Base-by-base conservation (phyloP, 2,329 filamentous ascomycete genomes). In the Chaetomium sp. region DNA sequence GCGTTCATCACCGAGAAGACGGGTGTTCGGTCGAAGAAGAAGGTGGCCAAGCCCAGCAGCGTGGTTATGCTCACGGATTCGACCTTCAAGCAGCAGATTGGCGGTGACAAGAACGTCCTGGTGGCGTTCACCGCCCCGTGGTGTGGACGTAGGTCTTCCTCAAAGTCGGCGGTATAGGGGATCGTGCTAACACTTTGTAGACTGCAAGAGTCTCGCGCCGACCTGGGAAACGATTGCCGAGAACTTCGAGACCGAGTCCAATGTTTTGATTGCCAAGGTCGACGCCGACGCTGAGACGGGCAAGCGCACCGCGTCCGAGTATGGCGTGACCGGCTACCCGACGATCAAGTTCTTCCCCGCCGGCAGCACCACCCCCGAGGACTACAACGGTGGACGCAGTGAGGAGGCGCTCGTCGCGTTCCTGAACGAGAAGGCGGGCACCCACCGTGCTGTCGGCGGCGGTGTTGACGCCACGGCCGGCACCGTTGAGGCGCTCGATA, bases 311-410 rank as follows among this genome's bases (percentile, higher is more conserved):
- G 89, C 93, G 59, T 79, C 87, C 75, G 87, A 89, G 59, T 89
- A 95, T 75, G 92, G 88, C 67, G 87, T 99, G 71, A 85, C 85
- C 62, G 92, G 90, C 42, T 99, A 96, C 84, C 95, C 95, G 57
- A 99, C 95, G 68, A 97, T 99, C 83, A 97, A 97, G 82, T 99
- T 90, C 86, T 99, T 97, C 86, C 86, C 92, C 71, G 90, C 90
- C 77, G 93, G 93, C 72, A 91, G 88, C 75, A 90, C 85, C 69
- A 87, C 90, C 74, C 78, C 87, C 54, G 84, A 89, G 72, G 75
- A 82, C 54, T 99, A 97, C 84, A 80, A 83, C 61, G 89, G 90
- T 67, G 91, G 85, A 67, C 93, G 95, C 70, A 82, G 82, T 57
- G 92, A 97, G 82, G 82, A 85, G 55, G 90, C 88, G 69, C 82